Evolutionary conservation across 306 rosid genomes (phyloP).

Genomic region (Astragalus glycyphyllos): DNA sequence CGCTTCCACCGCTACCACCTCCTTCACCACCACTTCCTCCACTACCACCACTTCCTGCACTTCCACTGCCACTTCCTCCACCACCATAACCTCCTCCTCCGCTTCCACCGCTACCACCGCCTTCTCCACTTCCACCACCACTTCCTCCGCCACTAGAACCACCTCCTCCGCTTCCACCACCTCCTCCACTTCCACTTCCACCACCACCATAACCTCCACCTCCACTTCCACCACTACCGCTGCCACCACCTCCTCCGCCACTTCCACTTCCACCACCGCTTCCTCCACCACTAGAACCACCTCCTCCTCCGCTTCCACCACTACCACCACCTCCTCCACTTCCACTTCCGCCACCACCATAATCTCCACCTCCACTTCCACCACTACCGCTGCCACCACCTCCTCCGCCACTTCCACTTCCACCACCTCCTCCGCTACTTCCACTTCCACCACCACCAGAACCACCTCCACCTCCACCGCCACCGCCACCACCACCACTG

Average conservation of each 20-base stretch:
- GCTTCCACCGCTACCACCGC: neutral
- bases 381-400: neutral
- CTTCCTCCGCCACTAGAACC: neutral
- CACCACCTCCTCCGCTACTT: neutral
- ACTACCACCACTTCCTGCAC: no score
- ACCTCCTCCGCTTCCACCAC: neutral
- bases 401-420: neutral
- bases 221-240: neutral
- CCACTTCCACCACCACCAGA: no score
- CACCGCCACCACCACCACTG: neutral
- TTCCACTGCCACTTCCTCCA: no score
- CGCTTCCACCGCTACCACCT: no score
- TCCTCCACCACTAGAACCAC: neutral
- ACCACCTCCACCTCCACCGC: neutral
- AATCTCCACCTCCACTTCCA: neutral
- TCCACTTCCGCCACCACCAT: neutral
- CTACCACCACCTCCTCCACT: neutral
- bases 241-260: neutral
- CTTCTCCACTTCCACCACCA: neutral
- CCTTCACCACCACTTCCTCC: no score
- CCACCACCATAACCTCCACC: neutral
- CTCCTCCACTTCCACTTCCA: neutral
- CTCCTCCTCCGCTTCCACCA: neutral
- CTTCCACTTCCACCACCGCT: neutral
- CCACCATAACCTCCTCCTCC: neutral